Evolutionary conservation across 208 protist species (phyloP).

Genomic region (Wallacemonas rigidus): DNA sequence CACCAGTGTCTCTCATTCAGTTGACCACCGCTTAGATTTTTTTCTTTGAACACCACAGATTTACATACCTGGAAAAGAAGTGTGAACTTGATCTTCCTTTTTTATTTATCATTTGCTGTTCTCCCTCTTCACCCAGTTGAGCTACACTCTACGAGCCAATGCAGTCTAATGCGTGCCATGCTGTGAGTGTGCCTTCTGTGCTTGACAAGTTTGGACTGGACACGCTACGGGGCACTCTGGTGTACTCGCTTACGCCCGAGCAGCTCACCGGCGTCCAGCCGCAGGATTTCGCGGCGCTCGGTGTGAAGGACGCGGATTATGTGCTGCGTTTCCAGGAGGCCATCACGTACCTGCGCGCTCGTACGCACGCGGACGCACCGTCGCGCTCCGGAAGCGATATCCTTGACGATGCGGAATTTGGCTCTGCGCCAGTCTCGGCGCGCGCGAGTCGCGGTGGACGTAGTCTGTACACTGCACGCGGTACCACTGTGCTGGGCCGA

Average conservation of each 20-base stretch:
- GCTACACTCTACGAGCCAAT: background rate
- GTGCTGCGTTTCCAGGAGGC: slow-evolving; percentile 42
- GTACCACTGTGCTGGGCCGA: slow-evolving; percentile 60
- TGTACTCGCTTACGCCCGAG: slow-evolving; percentile 24
- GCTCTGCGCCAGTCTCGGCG: slow-evolving; percentile 4
- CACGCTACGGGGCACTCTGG: background rate
- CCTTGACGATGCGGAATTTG: slow-evolving; percentile 24
- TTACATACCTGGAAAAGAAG: too few relatives aligned
- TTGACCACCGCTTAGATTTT: background rate
- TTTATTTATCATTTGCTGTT: background rate
- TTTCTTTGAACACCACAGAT: background rate
- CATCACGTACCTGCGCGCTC: slow-evolving; percentile 20
- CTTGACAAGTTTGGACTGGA: slow-evolving; percentile 20
- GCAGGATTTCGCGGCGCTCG: slow-evolving; percentile 34
- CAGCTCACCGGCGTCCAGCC: slow-evolving; percentile 32
- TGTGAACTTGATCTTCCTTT: too few relatives aligned
- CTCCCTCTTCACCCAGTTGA: background rate
- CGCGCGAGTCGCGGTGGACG: slow-evolving; percentile 25
- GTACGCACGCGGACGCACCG: background rate
- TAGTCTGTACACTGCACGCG: slow-evolving; percentile 48
- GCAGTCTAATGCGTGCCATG: background rate
- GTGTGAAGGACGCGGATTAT: slow-evolving; percentile 38
- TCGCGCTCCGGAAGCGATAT: slow-evolving; percentile 45
- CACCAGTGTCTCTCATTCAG: background rate
- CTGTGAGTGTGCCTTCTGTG: background rate